Evolutionary conservation across 306 rosid species (phyloP), one percentile per base, ranked within the genome.

Genomic region (Myrica gale): DNA sequence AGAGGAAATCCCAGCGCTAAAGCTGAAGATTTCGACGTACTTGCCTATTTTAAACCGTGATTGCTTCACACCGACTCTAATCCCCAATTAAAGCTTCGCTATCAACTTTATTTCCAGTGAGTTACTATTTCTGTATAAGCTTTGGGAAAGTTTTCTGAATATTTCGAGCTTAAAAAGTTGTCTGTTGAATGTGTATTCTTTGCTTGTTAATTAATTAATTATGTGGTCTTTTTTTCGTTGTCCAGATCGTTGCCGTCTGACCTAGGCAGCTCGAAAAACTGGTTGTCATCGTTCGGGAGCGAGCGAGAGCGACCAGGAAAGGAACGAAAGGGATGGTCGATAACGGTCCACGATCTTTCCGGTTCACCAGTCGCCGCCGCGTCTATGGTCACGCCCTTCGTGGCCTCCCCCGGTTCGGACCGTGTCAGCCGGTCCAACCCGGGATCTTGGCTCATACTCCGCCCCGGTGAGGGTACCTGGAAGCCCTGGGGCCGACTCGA

Each of bases 321-420:
- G 44, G 96, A 90, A 60, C 82, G 96, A 0, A 90, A 90, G 53
- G 96, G 96, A 26, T 90, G 96, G 96, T 90, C 92, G 16, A 80
- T 90, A 1, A 90, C 88, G 41, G 86, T 90, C 46, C 96, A 90
- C 53, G 96, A 90, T 45, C 92, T 90, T 46, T 90, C 96, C 11
- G 96, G 96, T 20, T 90, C 96, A 0, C 96, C 96, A 0, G 96
- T 90, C 0, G 96, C 96, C 1, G 87, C 85, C 0, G 96, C 96
- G 13, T 90, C 96, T 0, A 90, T 90, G 96, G 92, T 84, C 4
- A 90, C 90, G 0, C 96, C 96, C 0, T 90, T 90, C 12, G 96
- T 90, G 0, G 90, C 96, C 0, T 90, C 96, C 0, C 92, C 92
- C 51, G 90, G 92, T 73, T 86, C 92, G 4, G 92, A 90, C 73